Percentiles rank a stretch among this genome's conserved stretches.
phyloP scores from a whole-genome alignment of 257 asterid species.

The Plectranthus barbatus region DNA sequence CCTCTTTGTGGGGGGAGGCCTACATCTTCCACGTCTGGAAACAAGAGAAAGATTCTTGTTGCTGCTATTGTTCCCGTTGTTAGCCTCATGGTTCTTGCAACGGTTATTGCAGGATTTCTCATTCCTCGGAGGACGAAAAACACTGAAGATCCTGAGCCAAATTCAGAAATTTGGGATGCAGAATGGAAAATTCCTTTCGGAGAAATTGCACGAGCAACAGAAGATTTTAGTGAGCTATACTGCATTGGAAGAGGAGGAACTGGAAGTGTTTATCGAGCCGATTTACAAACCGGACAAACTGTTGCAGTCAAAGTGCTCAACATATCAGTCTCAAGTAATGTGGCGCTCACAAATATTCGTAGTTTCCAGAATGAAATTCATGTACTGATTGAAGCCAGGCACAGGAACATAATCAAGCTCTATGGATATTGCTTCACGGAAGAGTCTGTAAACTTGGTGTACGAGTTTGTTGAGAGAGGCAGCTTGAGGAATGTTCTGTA shows the following conservation, averaged over 20 bases:
- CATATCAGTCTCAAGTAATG: slow-evolving; percentile 44
- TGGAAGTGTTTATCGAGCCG: slow-evolving; percentile 72
- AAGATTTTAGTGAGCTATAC: slow-evolving; percentile 41
- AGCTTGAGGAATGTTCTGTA: slow-evolving; percentile 48
- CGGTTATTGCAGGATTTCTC: slow-evolving; percentile 21
- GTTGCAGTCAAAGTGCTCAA: slow-evolving; percentile 72
- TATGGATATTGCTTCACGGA: slow-evolving; percentile 62
- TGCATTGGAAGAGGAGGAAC: slow-evolving; percentile 86
- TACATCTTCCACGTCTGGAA: slow-evolving; percentile 22
- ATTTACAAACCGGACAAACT: slow-evolving; percentile 38
- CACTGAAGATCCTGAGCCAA: slow-evolving; percentile 29
- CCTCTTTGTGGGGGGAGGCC: slow-evolving; percentile 31
- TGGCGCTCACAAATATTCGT: slow-evolving; percentile 27
- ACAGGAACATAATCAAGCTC: slow-evolving; percentile 81
- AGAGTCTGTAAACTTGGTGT: slow-evolving; percentile 71
- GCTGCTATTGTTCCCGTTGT: slow-evolving; percentile 34
- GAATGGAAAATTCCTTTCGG: slow-evolving; percentile 62
- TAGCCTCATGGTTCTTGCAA: slow-evolving; percentile 36
- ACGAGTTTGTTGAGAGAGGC: slow-evolving; percentile 79
- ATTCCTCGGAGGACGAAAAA: slow-evolving; percentile 22
- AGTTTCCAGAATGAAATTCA: slow-evolving; percentile 79
- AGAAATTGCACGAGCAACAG: slow-evolving; percentile 69
- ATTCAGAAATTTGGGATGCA: slow-evolving; percentile 46
- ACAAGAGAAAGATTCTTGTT: slow-evolving; percentile 33
- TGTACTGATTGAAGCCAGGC: slow-evolving; percentile 68